Evolutionary conservation across 106 monocot species (phyloP).

Genomic region (Dioscorea alata): DNA sequence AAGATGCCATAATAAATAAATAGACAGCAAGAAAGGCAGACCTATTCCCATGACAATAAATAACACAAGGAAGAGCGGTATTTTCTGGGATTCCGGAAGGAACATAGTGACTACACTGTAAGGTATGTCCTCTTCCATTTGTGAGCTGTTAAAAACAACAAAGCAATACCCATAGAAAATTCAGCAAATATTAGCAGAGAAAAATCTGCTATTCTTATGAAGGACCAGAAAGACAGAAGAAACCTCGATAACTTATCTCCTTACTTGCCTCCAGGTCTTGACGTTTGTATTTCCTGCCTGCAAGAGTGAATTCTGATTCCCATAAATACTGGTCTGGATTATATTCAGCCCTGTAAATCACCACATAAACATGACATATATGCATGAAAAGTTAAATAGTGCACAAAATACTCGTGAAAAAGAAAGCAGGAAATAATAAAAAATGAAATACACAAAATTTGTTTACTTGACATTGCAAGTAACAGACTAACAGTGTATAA

Average conservation of each 20-base stretch:
- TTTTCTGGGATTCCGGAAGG: conserved; percentile 57
- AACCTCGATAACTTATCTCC: conserved; percentile 47
- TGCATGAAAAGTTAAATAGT: too few species aligned
- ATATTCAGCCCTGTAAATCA: conserved; percentile 86
- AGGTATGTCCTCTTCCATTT: conserved; percentile 77
- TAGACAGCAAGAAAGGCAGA: conserved; percentile 6
- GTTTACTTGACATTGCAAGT: too few species aligned
- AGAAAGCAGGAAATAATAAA: too few species aligned
- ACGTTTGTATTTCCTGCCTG: conserved; percentile 92
- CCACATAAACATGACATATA: conserved; percentile 3
- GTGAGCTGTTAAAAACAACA: conserved; percentile 56
- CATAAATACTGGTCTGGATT: conserved; percentile 94
- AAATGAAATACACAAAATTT: too few species aligned
- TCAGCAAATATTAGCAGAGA: conserved; percentile 16
- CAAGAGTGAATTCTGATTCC: conserved; percentile 96
- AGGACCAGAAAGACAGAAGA: conserved; percentile 32
- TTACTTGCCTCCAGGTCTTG: conserved; percentile 99
- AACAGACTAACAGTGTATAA: too few species aligned
- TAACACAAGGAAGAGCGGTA: conserved; percentile 82
- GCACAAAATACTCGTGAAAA: too few species aligned
- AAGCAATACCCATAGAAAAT: conserved; percentile 1
- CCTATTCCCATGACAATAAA: conserved; percentile 99
- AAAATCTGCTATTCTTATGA: not conserved
- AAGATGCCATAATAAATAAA: not conserved
- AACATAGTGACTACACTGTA: conserved; percentile 93